Percentiles rank a stretch among this genome's conserved stretches.
phyloP scores from a whole-genome alignment of 164 flowering plant genomes.

The Euptelea pleiosperma region DNA sequence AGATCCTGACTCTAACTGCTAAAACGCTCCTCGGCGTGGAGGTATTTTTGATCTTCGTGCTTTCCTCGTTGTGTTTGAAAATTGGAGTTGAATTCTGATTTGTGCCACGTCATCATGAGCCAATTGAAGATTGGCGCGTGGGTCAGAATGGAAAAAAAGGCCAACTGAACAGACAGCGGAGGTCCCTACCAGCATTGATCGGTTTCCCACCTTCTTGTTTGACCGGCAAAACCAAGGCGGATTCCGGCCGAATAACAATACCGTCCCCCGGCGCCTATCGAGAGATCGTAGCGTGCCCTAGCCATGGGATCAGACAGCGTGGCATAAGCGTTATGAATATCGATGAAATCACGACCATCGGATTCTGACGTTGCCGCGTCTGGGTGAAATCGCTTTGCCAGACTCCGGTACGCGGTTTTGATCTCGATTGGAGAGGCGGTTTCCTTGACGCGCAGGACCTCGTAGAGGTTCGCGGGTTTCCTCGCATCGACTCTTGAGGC shows the following conservation, averaged over 20 bases:
- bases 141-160: too few species aligned
- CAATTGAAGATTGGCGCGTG: too few species aligned
- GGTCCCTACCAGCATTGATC: constrained; percentile 86
- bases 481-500: neutral
- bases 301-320: constrained; percentile 72
- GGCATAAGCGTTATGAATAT: constrained; percentile 60
- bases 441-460: constrained; percentile 40
- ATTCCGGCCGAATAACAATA: neutral
- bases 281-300: constrained; percentile 43
- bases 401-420: constrained; percentile 54
- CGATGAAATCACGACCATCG: constrained; percentile 54
- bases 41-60: too few species aligned
- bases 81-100: too few species aligned
- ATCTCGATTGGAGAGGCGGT: constrained; percentile 52
- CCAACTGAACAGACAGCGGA: too few species aligned
- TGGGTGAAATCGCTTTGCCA: constrained; percentile 64
- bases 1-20: too few species aligned
- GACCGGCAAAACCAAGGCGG: neutral
- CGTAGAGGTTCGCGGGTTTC: constrained; percentile 37
- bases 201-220: constrained; percentile 64
- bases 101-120: too few species aligned
- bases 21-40: too few species aligned
- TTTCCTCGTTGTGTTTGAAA: too few species aligned
- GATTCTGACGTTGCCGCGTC: constrained; percentile 33
- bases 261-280: constrained; percentile 9